Conservation (phyloP, 805 yeast genomes). For the Zygoascus tannicola region DNA sequence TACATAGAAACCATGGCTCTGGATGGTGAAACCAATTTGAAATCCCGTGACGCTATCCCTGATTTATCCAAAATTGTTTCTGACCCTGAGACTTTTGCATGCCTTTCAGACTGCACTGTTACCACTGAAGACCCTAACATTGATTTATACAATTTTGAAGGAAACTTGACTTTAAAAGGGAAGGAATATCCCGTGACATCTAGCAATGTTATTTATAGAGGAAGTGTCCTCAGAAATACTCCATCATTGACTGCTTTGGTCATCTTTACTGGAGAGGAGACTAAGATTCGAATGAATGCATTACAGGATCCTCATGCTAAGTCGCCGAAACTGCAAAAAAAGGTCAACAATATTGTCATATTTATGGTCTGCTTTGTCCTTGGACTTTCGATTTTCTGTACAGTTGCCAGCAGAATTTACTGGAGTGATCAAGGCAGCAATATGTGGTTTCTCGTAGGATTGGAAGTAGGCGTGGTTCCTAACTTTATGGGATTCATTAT, state of each 20-base stretch:
- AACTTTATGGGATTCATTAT: constrained; percentile 92
- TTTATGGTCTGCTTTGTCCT: constrained; percentile 84
- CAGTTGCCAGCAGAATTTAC: constrained; percentile 61
- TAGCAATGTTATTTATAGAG: constrained; percentile 82
- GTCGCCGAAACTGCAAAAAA: constrained; percentile 81
- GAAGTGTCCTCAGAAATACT: constrained; percentile 83
- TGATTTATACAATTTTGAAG: constrained; percentile 88
- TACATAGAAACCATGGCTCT: constrained; percentile 93
- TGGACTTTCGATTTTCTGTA: constrained; percentile 64
- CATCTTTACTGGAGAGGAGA: constrained; percentile 89
- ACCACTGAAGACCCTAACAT: constrained; percentile 83
- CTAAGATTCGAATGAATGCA: constrained; percentile 93
- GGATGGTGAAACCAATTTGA: constrained; percentile 94
- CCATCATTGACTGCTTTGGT: constrained; percentile 66
- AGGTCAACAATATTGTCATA: constrained; percentile 72
- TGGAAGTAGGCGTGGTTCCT: constrained; percentile 78
- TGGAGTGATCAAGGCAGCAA: constrained; percentile 33
- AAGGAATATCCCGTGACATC: constrained; percentile 55
- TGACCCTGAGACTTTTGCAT: constrained; percentile 37
- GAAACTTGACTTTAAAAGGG: constrained; percentile 35
- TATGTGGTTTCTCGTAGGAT: constrained; percentile 65
- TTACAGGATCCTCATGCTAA: constrained; percentile 81
- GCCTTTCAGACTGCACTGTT: constrained; percentile 5
- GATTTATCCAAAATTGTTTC: constrained; percentile 47
- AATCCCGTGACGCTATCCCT: constrained; percentile 58